Base-by-base conservation (phyloP, 768 basidiomycete genomes). In the Heimioporus sp. region DNA sequence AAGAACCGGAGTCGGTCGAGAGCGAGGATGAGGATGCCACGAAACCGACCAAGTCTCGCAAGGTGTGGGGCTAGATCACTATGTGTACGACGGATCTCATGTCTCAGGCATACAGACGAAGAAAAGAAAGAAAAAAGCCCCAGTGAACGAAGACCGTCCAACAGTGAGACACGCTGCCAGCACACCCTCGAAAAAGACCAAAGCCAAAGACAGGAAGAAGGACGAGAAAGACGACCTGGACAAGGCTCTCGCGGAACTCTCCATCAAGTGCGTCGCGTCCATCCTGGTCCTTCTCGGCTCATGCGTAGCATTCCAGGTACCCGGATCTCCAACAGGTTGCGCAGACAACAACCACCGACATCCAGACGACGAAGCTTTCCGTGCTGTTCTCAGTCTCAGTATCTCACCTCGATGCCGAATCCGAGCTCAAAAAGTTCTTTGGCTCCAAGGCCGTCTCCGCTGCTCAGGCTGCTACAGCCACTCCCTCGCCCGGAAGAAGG, bases 381-480 rank as follows among this genome's bases (percentile, higher is more conserved):
- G 67, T 79, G 43, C 80, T 97, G 1, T 76, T 96, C 17, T 74
- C 89, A 0, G 85, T 96, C n/a, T 92, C 90, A 1, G 75, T 86
- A 1, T 74, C 86, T 37, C 79, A 92, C 59, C 82, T 99, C 15
- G 93, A 98, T 56, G 77, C 85, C 11, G 93, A 96, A 53, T 87
- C 87, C 0, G 97, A 99, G 65, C 81, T 98, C 71, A 85, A 89
- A 49, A 87, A 85, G 56, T 96, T 98, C 77, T 99, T 99, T 64
- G 96, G 96, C 2, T 80, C 90, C 17, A 90, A 86, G 62, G 94
- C 97, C 51, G 80, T 98, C 10, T 75, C 77, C n/a, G 82, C 86
- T 2, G 78, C 76, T 28, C 81, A 80, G 66, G 66, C 69, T 17
- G 57, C 69, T 12, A 58, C 60, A 3, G 48, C 73, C 5, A 57